These are phyloP conservation scores for Saccharomycopsis sp. DNA, from an alignment of 805 yeast species.

Conservation along the genomic window DNA sequence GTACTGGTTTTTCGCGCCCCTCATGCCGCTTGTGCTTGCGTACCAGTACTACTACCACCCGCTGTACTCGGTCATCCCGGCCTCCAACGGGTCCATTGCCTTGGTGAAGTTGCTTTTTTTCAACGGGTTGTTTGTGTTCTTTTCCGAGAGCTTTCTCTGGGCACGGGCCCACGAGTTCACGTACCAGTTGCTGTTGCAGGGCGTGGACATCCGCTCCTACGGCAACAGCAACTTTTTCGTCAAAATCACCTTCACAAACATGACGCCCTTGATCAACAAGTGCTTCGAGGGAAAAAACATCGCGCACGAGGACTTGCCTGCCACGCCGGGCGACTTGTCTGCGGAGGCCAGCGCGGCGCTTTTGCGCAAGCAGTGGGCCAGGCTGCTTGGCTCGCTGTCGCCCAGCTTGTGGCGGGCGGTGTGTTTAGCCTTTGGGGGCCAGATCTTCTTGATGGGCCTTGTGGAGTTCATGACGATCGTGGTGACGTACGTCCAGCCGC, in stretches of 20 bases:
- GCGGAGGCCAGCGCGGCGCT: conserved; percentile 29
- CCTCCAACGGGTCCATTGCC: neutral
- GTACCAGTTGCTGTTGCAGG: conserved; percentile 7
- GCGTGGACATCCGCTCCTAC: conserved; percentile 10
- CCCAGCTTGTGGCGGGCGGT: conserved; percentile 33
- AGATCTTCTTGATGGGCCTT: conserved; percentile 30
- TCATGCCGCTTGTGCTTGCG: conserved; percentile 1
- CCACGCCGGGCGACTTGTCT: conserved; percentile 34
- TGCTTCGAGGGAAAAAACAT: conserved; percentile 35
- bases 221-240: conserved; percentile 25
- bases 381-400: conserved; percentile 28
- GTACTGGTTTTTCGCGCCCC: conserved; percentile 15
- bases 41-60: conserved; percentile 11
- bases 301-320: conserved; percentile 35
- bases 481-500: conserved; percentile 46
- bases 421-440: conserved; percentile 32
- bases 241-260: conserved; percentile 39
- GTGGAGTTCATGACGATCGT: conserved; percentile 35
- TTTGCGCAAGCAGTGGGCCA: conserved; percentile 32
- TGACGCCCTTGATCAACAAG: conserved; percentile 38
- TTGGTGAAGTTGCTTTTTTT: conserved; percentile 1
- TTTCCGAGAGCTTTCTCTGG: conserved; percentile 16
- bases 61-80: neutral
- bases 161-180: conserved; percentile 13
- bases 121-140: conserved; percentile 4